Evolutionary conservation across 2,329 filamentous ascomycete species (phyloP).

Genomic region (Davidsoniella virescens): DNA sequence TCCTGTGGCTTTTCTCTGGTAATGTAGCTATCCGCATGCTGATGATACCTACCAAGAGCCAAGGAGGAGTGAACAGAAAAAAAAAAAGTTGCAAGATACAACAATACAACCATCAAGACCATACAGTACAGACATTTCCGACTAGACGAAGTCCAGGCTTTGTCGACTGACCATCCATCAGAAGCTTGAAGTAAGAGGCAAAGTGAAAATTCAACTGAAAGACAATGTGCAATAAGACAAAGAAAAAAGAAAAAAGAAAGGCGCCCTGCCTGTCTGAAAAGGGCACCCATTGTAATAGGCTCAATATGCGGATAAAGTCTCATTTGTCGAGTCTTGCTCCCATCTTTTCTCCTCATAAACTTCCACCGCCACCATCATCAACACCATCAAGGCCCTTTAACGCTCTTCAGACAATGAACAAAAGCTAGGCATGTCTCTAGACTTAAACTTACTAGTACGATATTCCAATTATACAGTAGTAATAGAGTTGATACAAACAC

Average conservation of each 20-base stretch:
- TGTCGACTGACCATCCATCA: too few relatives aligned
- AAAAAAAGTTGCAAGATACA: neutral
- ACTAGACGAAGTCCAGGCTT: too few relatives aligned
- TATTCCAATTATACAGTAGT: too few relatives aligned
- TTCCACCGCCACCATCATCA: constrained; percentile 8
- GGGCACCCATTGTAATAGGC: constrained; percentile 10
- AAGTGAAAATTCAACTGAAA: constrained; percentile 8
- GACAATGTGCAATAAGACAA: neutral
- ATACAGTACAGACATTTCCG: too few relatives aligned
- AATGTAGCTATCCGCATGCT: constrained; percentile 13
- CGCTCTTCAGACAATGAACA: too few relatives aligned
- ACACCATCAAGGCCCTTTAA: neutral
- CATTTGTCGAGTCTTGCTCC: constrained; percentile 4
- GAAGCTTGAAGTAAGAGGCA: constrained; percentile 5
- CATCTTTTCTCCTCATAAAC: constrained; percentile 10
- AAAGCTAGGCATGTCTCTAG: too few relatives aligned
- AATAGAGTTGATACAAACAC: too few relatives aligned
- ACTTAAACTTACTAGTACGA: too few relatives aligned
- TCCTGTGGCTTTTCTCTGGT: constrained; percentile 14
- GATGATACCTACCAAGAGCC: constrained; percentile 12
- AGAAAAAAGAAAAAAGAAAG: neutral
- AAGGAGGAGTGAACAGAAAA: constrained; percentile 12
- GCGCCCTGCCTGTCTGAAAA: neutral
- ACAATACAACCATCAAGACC: too few relatives aligned
- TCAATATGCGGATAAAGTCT: constrained; percentile 11